Evolutionary conservation across 2,329 filamentous ascomycete species (phyloP).

Genomic region (Graphilbum sp.): DNA sequence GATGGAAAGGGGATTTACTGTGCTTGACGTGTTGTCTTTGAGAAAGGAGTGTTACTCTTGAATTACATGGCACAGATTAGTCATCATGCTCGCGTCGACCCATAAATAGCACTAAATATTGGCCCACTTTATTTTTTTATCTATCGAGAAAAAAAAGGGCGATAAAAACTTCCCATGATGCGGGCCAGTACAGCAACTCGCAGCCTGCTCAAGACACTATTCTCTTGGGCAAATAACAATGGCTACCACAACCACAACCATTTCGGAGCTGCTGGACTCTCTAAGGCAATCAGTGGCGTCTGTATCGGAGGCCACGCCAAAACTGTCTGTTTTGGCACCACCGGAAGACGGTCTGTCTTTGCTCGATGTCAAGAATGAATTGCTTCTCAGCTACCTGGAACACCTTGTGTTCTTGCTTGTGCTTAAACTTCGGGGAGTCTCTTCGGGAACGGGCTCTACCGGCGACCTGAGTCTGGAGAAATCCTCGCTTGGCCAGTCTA

Average conservation of each 20-base stretch:
- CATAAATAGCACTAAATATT: neutral
- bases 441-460: conserved; percentile 11
- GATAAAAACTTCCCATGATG: neutral
- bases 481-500: conserved; percentile 40
- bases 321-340: conserved; percentile 46
- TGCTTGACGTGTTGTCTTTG: too few relatives aligned
- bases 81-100: too few relatives aligned
- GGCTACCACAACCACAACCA: conserved; percentile 13
- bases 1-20: too few relatives aligned
- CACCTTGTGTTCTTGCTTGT: conserved; percentile 81
- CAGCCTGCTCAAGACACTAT: too few relatives aligned
- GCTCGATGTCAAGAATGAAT: conserved; percentile 88
- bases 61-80: neutral
- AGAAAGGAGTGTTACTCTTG: too few relatives aligned
- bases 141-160: conserved; percentile 4
- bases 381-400: conserved; percentile 91
- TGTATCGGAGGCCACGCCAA: conserved; percentile 50
- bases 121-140: neutral
- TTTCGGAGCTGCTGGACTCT: conserved; percentile 34
- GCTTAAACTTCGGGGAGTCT: conserved; percentile 52
- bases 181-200: too few relatives aligned
- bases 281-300: conserved; percentile 42
- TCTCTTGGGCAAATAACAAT: too few relatives aligned
- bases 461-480: conserved; percentile 13
- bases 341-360: conserved; percentile 81